These are phyloP conservation scores for Paramecium sonneborni DNA, from an alignment of 73 alveolate species.

Conservation along the genomic window DNA sequence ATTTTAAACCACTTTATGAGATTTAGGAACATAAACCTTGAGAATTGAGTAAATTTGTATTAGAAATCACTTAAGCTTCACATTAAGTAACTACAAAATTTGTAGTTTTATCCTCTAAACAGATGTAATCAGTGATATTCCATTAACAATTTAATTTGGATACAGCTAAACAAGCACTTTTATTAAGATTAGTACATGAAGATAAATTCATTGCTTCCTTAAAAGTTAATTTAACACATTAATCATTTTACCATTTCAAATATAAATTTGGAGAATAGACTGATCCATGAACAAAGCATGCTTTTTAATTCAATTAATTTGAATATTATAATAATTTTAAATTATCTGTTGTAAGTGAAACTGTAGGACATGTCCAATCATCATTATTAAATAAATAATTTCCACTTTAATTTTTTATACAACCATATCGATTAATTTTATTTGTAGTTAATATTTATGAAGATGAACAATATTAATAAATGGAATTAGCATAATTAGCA, in stretches of 20 bases:
- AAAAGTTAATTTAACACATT: not conserved
- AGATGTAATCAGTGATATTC: not conserved
- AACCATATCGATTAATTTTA: not conserved
- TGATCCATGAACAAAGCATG: not conserved
- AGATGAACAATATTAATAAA: not conserved
- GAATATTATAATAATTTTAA: not conserved
- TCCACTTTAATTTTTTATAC: not conserved
- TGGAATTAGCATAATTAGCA: not conserved
- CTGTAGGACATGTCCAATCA: not conserved
- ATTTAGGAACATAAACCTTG: not conserved
- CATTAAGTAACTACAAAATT: not conserved
- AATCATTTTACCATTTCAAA: not conserved
- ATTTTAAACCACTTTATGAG: not conserved
- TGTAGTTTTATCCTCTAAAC: not conserved
- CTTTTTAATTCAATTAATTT: not conserved
- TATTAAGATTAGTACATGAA: not conserved
- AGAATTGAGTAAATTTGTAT: not conserved
- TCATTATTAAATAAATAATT: not conserved
- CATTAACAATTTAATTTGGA: not conserved
- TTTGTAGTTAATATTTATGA: not conserved
- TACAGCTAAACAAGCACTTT: not conserved
- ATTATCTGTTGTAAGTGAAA: not conserved
- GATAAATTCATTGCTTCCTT: not conserved
- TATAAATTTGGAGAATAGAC: not conserved
- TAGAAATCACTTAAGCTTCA: not conserved